Base-by-base conservation (phyloP, 495 filamentous ascomycete species). In the Corynascus novoguineensis region DNA sequence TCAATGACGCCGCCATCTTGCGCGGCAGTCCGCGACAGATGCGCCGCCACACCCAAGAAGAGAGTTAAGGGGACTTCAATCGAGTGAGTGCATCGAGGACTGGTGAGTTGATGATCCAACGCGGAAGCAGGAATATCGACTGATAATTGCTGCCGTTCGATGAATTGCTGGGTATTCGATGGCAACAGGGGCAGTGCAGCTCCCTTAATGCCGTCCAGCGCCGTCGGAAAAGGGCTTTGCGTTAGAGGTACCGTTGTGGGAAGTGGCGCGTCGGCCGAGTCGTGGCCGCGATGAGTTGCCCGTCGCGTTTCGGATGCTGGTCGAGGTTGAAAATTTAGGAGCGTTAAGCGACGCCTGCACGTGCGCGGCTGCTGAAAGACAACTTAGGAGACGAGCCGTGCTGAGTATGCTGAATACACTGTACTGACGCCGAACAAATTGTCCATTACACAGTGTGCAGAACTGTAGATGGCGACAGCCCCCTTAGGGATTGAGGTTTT, bases 1-100 rank as follows among this genome's bases (percentile, higher is more conserved):
- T 34, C 12, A 60, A 25, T 4, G 62, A 50, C 1, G 63, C 62
- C 24, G 64, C 68, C 66, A 69, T 69, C 28, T 45, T 59, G 49
- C 46, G 14, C 52, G 61, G 60, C 50, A 32, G 24, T 50, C 48
- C 41, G 42, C 50, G 25, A 49, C 50, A 24, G 34, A 55, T 53
- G 57, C 37, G 58, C 41, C 19, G n/a, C 31, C 32, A 46, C 53
- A 31, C 50, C 55, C 57, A 34, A 46, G 22, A 40, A 41, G 38
- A 51, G 29, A 49, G 40, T 60, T 27, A 29, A 32, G 10, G 47
- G 10, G 32, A 49, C 8, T 48, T 45, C n/a, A n/a, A 42, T 7
- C 14, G 38, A 46, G 31, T 41, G 53, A 27, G 44, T 25, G 55
- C 63, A 65, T 65, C 24, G 60, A 54, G 27, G 7, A 21, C 3